Evolutionary conservation across 768 basidiomycete genomes (phyloP).

Genomic region (Podaxis pistillaris): DNA sequence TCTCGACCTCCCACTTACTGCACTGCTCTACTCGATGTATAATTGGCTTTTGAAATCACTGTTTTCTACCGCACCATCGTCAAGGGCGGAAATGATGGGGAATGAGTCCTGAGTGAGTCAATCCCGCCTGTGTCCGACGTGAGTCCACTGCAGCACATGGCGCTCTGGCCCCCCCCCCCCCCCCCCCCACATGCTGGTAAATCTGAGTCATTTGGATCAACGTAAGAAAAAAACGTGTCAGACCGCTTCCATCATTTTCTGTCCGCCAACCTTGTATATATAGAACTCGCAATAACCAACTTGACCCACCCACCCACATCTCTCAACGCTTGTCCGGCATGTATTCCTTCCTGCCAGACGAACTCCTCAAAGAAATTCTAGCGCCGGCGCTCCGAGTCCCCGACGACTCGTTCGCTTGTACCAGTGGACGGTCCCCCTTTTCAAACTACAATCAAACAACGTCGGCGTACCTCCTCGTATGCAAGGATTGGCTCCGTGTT

Average conservation of each 20-base stretch:
- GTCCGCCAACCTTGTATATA: not conserved
- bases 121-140: not conserved
- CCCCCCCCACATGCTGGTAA: not conserved
- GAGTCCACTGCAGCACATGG: not conserved
- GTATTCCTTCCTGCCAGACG: constrained; percentile 22
- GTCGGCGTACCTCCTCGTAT: constrained; percentile 22
- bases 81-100: not conserved
- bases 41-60: not conserved
- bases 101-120: not conserved
- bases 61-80: not conserved
- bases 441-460: constrained; percentile 16
- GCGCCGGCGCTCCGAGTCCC: constrained; percentile 20
- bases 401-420: constrained; percentile 19
- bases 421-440: constrained; percentile 17
- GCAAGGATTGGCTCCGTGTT: constrained; percentile 27
- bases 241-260: not conserved
- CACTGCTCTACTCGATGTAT: not conserved
- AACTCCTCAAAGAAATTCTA: constrained; percentile 22
- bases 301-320: not conserved
- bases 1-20: not conserved
- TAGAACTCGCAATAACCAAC: not conserved
- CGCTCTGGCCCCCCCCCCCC: not conserved
- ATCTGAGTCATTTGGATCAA: not conserved
- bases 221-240: not conserved
- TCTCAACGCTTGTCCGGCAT: not conserved